These are phyloP conservation scores for Yarrowia galli DNA, from an alignment of 1,139 yeast genomes.

Conservation along the genomic window DNA sequence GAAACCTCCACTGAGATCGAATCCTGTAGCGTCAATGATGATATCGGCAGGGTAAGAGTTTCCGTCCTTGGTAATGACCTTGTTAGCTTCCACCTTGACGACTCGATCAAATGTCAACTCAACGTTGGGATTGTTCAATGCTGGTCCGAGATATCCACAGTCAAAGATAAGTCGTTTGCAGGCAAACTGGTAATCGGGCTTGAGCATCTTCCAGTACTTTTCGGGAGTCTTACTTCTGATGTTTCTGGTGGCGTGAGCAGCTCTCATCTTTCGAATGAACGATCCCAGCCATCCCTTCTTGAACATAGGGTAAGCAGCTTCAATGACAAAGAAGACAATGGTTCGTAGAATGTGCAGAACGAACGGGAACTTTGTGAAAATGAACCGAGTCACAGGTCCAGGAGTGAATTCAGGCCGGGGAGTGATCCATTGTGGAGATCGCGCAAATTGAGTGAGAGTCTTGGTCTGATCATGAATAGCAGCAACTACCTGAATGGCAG, in stretches of 20 bases:
- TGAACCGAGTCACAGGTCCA: constrained; percentile 25
- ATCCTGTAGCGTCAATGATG: constrained; percentile 49
- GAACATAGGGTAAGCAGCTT: constrained; percentile 34
- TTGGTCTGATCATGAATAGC: constrained; percentile 43
- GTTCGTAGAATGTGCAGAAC: constrained; percentile 10
- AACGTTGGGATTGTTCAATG: constrained; percentile 46
- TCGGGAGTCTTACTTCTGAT: constrained; percentile 43
- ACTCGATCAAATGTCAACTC: constrained; percentile 45
- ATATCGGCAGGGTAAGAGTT: constrained; percentile 46
- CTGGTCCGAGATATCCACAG: constrained; percentile 45
- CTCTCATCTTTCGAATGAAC: constrained; percentile 3
- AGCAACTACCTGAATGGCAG: constrained; percentile 55
- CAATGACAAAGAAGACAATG: constrained; percentile 27
- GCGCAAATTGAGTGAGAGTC: constrained; percentile 43
- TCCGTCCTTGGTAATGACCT: constrained; percentile 44
- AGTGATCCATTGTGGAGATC: constrained; percentile 44
- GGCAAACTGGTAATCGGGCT: constrained; percentile 47
- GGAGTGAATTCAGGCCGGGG: constrained; percentile 40
- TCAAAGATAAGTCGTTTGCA: constrained; percentile 49
- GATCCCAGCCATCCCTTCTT: constrained; percentile 23
- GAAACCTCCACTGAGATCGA: constrained; percentile 37
- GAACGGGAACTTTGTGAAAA: constrained; percentile 42
- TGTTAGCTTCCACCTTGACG: constrained; percentile 44
- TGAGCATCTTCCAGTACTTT: constrained; percentile 44
- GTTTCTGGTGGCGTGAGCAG: constrained; percentile 41